Conservation (phyloP, 2,329 filamentous ascomycete genomes). For the Akanthomyces dipterigenus region DNA sequence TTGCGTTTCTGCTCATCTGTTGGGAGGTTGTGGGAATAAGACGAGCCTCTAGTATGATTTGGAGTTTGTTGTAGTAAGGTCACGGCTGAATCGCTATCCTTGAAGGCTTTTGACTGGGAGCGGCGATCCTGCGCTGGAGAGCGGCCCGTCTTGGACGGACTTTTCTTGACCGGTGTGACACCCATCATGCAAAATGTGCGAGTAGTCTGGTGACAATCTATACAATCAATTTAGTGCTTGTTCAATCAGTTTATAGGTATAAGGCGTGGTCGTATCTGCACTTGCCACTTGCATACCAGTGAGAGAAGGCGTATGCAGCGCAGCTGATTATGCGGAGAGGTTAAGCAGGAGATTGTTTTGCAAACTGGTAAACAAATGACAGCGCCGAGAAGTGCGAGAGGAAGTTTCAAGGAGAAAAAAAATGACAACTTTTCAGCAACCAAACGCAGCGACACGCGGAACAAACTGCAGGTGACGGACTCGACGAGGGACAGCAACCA, state of each 20-base stretch:
- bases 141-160: conserved; percentile 15
- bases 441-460: background rate
- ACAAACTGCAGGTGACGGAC: background rate
- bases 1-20: conserved; percentile 18
- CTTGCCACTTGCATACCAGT: background rate
- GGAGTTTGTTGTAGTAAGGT: background rate
- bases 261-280: background rate
- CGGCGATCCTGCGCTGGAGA: conserved; percentile 14
- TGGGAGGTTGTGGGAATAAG: conserved; percentile 6
- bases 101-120: conserved; percentile 12
- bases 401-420: background rate
- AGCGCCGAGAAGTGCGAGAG: background rate
- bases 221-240: too few species aligned
- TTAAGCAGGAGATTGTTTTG: background rate
- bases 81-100: conserved; percentile 1
- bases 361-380: background rate
- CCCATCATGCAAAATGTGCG: conserved; percentile 12
- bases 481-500: background rate
- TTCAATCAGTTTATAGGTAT: background rate
- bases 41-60: background rate
- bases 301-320: background rate
- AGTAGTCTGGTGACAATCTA: background rate
- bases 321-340: background rate
- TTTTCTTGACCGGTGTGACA: conserved; percentile 14
- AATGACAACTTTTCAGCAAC: background rate